phyloP scores from a whole-genome alignment of 2,329 filamentous ascomycete genomes.

The Fusarium sarcochroum region DNA sequence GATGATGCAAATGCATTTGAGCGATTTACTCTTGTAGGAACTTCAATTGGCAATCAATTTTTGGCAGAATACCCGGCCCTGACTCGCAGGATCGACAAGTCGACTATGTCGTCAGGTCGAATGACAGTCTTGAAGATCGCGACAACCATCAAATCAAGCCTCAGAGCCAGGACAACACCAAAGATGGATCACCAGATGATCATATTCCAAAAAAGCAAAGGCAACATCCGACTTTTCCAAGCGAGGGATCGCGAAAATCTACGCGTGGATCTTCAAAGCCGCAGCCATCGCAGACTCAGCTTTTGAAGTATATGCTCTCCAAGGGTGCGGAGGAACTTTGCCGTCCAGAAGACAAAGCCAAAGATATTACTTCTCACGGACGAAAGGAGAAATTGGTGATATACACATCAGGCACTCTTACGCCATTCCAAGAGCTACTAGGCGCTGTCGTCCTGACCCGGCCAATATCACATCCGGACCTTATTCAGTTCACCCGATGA shows the following conservation, averaged over 20 bases:
- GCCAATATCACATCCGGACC: neutral
- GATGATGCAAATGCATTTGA: conserved; percentile 22
- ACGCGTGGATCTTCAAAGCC: neutral
- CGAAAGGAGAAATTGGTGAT: neutral
- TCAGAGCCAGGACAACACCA: neutral
- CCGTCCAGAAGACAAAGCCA: neutral
- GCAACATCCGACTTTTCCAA: neutral
- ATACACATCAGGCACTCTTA: too few relatives aligned
- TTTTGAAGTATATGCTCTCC: neutral
- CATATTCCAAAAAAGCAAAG: neutral
- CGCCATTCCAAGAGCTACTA: neutral
- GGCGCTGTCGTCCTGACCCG: neutral
- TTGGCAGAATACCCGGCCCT: neutral
- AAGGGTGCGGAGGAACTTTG: neutral
- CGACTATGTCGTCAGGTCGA: neutral
- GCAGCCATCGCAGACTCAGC: too few relatives aligned
- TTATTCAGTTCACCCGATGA: neutral
- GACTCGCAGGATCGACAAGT: conserved; percentile 15
- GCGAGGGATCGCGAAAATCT: neutral
- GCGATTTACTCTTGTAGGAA: neutral
- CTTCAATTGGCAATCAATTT: neutral
- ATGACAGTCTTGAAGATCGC: neutral
- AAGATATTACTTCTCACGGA: neutral
- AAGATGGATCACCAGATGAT: neutral
- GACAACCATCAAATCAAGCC: neutral